Conservation (phyloP, 108 stramenopile genomes). For the Cylindrotheca closterium region DNA sequence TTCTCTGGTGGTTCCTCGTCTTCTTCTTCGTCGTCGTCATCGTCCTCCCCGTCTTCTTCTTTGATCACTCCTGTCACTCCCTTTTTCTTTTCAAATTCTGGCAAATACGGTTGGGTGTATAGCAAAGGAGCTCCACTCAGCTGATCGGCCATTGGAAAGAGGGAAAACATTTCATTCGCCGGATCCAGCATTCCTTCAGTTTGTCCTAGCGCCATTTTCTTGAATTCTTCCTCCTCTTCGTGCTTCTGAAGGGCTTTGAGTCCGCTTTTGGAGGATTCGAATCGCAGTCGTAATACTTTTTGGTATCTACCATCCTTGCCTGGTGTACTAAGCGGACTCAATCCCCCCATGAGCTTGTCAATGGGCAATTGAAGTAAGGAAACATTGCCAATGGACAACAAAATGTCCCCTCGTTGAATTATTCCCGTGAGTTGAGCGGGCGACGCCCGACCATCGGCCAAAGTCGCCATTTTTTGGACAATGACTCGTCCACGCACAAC, state of each 20-base stretch:
- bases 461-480: conserved; percentile 64
- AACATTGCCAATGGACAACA: conserved; percentile 63
- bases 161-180: conserved; percentile 53
- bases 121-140: conserved; percentile 69
- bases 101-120: conserved; percentile 5
- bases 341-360: conserved; percentile 60
- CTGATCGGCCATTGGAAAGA: conserved; percentile 84
- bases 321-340: conserved; percentile 74
- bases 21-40: not conserved
- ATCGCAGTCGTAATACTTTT: conserved; percentile 57
- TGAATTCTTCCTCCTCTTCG: conserved; percentile 16
- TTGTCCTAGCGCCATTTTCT: not conserved
- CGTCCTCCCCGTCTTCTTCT: conserved; percentile 15
- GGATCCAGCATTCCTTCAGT: conserved; percentile 13
- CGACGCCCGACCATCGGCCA: conserved; percentile 74
- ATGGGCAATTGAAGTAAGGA: conserved; percentile 62
- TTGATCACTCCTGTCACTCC: not conserved
- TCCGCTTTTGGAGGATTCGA: conserved; percentile 66
- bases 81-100: conserved; percentile 16
- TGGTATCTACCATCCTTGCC: conserved; percentile 44
- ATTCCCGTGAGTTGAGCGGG: conserved; percentile 77
- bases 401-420: conserved; percentile 72
- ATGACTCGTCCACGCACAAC: conserved; percentile 79
- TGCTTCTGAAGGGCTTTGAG: conserved; percentile 42
- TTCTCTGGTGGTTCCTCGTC: not conserved